Conservation (phyloP, 139 green algal species). For the Micractinium conductrix region DNA sequence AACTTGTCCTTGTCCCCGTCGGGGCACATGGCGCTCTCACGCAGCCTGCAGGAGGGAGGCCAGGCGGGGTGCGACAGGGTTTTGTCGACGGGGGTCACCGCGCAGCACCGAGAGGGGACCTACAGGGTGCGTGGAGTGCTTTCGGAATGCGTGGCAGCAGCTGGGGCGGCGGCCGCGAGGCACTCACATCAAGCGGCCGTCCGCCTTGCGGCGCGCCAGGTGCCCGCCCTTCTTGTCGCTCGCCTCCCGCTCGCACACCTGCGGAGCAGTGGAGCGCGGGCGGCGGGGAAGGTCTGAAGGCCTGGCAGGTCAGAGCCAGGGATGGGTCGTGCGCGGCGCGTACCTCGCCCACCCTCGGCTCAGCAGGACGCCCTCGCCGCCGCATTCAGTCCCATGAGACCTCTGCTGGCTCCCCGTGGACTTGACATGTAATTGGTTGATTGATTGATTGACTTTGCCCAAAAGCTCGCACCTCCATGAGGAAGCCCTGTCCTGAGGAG, state of each 20-base stretch:
- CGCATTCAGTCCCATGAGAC: too few species aligned
- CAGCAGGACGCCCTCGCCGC: too few species aligned
- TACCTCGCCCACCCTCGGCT: too few species aligned
- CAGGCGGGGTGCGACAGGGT: background rate
- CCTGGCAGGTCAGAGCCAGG: too few species aligned
- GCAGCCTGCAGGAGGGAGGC: slow-evolving; percentile 47
- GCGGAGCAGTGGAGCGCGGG: too few species aligned
- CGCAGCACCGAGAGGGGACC: background rate
- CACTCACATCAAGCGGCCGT: slow-evolving; percentile 71
- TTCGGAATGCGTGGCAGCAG: too few species aligned
- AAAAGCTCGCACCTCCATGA: slow-evolving; percentile 81
- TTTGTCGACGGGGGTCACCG: background rate
- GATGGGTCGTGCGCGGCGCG: too few species aligned
- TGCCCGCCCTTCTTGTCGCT: slow-evolving; percentile 96
- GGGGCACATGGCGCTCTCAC: slow-evolving; percentile 88
- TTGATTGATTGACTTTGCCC: too few species aligned
- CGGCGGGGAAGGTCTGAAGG: too few species aligned
- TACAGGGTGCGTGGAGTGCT: background rate
- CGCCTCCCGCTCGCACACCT: slow-evolving; percentile 86
- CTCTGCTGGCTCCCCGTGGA: too few species aligned
- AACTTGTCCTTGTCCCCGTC: slow-evolving; percentile 86
- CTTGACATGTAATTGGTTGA: too few species aligned
- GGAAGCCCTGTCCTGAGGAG: slow-evolving; percentile 68
- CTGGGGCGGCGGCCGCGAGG: too few species aligned
- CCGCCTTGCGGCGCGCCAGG: slow-evolving; percentile 71